Evolutionary conservation across 2,329 filamentous ascomycete species (phyloP).

Genomic region (Penicillium occitanis): DNA sequence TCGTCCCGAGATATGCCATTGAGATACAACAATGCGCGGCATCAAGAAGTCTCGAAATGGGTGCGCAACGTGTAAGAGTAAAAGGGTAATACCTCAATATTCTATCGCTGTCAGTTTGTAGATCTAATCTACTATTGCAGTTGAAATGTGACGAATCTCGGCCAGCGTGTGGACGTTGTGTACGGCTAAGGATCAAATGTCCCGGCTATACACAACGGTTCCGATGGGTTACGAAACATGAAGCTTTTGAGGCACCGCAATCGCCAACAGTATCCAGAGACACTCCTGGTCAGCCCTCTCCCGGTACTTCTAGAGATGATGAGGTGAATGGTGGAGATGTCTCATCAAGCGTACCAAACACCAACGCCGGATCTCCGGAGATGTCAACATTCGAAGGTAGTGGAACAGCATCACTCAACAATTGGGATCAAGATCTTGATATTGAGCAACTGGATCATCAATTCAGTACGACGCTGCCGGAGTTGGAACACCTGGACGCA

Average conservation of each 20-base stretch:
- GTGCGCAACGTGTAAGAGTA: slow-evolving; percentile 44
- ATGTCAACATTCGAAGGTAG: not conserved
- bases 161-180: slow-evolving; percentile 40
- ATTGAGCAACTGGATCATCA: slow-evolving; percentile 34
- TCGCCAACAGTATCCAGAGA: slow-evolving; percentile 13
- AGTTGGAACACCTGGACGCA: slow-evolving; percentile 34
- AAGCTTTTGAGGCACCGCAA: slow-evolving; percentile 23
- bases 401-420: not conserved
- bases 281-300: not conserved
- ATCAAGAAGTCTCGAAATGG: slow-evolving; percentile 46
- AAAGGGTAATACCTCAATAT: slow-evolving; percentile 32
- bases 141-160: slow-evolving; percentile 45
- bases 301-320: not conserved
- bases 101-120: not conserved
- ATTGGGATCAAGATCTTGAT: slow-evolving; percentile 8
- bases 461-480: slow-evolving; percentile 32
- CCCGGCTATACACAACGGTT: slow-evolving; percentile 41
- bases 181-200: slow-evolving; percentile 39
- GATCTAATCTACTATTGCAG: slow-evolving; percentile 23
- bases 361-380: not conserved
- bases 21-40: slow-evolving; percentile 33
- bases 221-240: slow-evolving; percentile 40
- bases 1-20: not conserved
- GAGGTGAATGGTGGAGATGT: not conserved
- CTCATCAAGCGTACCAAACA: not conserved